Evolutionary conservation across 2,329 filamentous ascomycete species (phyloP).

Genomic region (Ophiostoma piceae): DNA sequence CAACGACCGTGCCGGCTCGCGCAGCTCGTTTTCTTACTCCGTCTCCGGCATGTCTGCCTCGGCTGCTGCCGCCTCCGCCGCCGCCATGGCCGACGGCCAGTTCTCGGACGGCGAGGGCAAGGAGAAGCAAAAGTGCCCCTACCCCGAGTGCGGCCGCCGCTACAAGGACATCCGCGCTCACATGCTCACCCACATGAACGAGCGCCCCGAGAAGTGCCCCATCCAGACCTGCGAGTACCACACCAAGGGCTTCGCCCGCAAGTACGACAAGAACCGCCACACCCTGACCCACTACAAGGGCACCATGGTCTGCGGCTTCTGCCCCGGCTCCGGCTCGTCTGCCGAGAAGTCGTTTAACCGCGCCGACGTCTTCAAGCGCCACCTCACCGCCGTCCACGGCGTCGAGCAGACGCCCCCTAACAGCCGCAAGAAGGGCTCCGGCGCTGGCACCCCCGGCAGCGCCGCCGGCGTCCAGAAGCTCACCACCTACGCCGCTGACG

Average conservation of each 20-base stretch:
- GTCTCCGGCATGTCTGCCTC: background rate
- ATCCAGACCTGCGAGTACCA: constrained; percentile 90
- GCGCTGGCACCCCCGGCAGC: constrained; percentile 30
- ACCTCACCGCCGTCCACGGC: constrained; percentile 82
- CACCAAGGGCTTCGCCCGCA: constrained; percentile 84
- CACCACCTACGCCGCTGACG: constrained; percentile 66
- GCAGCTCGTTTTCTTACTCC: constrained; percentile 56
- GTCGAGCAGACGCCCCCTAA: constrained; percentile 92
- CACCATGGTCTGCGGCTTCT: constrained; percentile 95
- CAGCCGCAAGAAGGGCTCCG: constrained; percentile 66
- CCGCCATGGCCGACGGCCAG: constrained; percentile 44
- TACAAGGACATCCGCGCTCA: constrained; percentile 93
- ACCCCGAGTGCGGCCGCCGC: constrained; percentile 74
- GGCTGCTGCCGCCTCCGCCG: background rate
- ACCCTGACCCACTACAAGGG: constrained; percentile 95
- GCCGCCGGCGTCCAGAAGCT: constrained; percentile 54
- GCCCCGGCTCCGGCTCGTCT: constrained; percentile 78
- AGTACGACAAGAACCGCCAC: constrained; percentile 95
- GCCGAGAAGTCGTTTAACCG: constrained; percentile 95
- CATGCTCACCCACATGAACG: constrained; percentile 87
- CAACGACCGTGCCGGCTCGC: constrained; percentile 27
- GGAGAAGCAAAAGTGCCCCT: constrained; percentile 69
- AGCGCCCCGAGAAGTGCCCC: constrained; percentile 89
- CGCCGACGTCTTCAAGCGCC: constrained; percentile 92
- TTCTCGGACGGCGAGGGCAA: constrained; percentile 59